Evolutionary conservation across 2,329 filamentous ascomycete species (phyloP).

Genomic region (Botrytis fragariae): DNA sequence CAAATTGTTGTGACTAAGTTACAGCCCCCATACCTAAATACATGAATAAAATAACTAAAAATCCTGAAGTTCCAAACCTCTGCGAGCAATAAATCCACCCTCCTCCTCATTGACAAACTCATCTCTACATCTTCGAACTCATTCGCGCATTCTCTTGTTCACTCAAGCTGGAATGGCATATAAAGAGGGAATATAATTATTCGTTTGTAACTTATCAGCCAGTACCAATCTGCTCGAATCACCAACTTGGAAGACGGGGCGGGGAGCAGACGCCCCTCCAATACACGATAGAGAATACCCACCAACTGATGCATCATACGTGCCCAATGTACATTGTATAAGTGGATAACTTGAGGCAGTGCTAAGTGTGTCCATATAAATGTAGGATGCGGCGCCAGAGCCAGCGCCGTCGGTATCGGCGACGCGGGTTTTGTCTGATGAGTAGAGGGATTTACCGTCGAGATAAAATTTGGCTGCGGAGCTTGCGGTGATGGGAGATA

Average conservation of each 20-base stretch:
- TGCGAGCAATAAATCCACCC: background rate
- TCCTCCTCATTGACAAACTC: background rate
- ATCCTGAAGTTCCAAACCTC: background rate
- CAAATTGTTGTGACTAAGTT: background rate
- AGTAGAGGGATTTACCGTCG: background rate
- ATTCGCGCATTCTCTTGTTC: background rate
- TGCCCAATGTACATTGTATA: background rate
- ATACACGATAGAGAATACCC: background rate
- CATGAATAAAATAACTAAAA: background rate
- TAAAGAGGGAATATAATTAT: background rate
- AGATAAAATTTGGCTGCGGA: background rate
- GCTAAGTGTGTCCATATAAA: background rate
- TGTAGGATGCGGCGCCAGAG: fast-evolving
- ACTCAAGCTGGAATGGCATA: background rate
- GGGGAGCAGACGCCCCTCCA: background rate
- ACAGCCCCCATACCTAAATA: background rate
- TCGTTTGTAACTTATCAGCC: background rate
- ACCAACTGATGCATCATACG: background rate
- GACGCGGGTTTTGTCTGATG: background rate
- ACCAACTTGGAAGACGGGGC: background rate
- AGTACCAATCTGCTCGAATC: background rate
- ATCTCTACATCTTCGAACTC: no score
- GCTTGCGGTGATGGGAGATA: background rate
- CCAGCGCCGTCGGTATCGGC: background rate
- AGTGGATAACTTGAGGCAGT: no score